A percentile compares a stretch with the other conserved stretches of the same genome.
phyloP scores from a whole-genome alignment of 2,329 filamentous ascomycete genomes.

The Aspergillus jensenii region DNA sequence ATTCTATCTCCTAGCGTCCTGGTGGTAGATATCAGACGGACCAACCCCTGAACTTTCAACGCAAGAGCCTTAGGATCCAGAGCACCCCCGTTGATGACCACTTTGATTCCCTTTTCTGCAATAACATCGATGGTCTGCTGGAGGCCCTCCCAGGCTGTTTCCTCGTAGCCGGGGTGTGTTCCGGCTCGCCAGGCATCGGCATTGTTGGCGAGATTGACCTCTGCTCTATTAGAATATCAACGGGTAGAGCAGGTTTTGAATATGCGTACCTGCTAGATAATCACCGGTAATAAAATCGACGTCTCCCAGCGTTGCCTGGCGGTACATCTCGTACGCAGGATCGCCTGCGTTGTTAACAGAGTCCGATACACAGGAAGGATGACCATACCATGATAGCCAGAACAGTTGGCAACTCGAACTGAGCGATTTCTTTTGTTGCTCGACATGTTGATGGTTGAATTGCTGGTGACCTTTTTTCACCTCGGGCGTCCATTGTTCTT shows the following conservation, averaged over 20 bases:
- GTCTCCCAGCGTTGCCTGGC: slow-evolving; percentile 36
- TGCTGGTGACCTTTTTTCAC: neutral
- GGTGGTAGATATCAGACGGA: slow-evolving; percentile 15
- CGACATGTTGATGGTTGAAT: neutral
- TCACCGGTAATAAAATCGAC: slow-evolving; percentile 57
- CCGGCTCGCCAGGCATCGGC: slow-evolving; percentile 42
- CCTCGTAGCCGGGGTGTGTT: slow-evolving; percentile 46
- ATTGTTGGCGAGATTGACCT: slow-evolving; percentile 50
- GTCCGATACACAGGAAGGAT: neutral
- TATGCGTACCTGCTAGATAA: slow-evolving; percentile 46
- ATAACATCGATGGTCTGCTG: slow-evolving; percentile 48
- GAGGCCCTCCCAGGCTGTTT: slow-evolving; percentile 52
- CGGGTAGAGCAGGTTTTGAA: too few species aligned
- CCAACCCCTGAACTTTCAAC: slow-evolving; percentile 43
- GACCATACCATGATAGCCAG: slow-evolving; percentile 27
- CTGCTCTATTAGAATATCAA: slow-evolving; percentile 21
- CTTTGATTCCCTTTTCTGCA: slow-evolving; percentile 51
- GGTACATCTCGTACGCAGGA: slow-evolving; percentile 37
- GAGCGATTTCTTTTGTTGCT: slow-evolving; percentile 18
- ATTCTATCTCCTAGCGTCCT: neutral
- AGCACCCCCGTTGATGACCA: slow-evolving; percentile 59
- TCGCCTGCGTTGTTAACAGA: slow-evolving; percentile 21
- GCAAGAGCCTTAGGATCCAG: slow-evolving; percentile 56
- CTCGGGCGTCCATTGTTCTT: neutral
- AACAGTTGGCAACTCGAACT: slow-evolving; percentile 36